These are phyloP conservation scores for Xanthoconium stramineum DNA, from an alignment of 768 basidiomycete species.

Conservation along the genomic window DNA sequence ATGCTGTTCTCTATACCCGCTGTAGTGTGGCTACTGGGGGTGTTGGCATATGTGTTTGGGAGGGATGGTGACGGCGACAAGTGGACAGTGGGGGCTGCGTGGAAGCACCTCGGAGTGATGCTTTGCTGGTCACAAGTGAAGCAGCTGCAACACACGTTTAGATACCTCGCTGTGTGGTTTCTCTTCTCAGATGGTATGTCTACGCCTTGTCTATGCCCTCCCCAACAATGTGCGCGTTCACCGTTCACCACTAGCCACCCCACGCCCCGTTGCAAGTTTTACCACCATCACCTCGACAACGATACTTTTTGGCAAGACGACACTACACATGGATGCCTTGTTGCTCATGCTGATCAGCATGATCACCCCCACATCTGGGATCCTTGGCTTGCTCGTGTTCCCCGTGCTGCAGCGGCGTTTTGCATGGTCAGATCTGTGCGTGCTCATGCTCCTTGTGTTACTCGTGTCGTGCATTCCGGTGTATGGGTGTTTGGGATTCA, in stretches of 20 bases:
- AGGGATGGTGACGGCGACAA: conserved; percentile 13
- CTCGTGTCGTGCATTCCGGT: conserved; percentile 66
- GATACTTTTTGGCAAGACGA: conserved; percentile 88
- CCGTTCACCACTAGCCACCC: not conserved
- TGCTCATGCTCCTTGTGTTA: conserved; percentile 65
- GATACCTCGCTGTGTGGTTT: conserved; percentile 91
- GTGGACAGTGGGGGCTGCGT: conserved; percentile 63
- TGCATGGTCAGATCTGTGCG: conserved; percentile 61
- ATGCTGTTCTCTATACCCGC: conserved; percentile 76
- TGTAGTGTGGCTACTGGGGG: conserved; percentile 65
- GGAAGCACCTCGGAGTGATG: conserved; percentile 75
- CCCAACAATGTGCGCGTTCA: not conserved
- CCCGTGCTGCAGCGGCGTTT: conserved; percentile 66
- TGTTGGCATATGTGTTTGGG: not conserved
- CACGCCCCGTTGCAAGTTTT: conserved; percentile 45
- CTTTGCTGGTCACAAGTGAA: conserved; percentile 69
- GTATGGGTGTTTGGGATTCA: conserved; percentile 82
- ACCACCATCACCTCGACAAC: conserved; percentile 92
- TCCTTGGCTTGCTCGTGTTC: conserved; percentile 80
- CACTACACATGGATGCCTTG: conserved; percentile 74
- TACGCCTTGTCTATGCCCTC: too few relatives aligned
- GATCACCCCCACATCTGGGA: conserved; percentile 74
- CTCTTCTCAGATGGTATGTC: conserved; percentile 82
- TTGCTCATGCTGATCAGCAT: conserved; percentile 78
- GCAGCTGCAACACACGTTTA: conserved; percentile 78